Evolutionary conservation across 176 grass and related monocot species (phyloP).

Genomic region (Thalia dealbata): DNA sequence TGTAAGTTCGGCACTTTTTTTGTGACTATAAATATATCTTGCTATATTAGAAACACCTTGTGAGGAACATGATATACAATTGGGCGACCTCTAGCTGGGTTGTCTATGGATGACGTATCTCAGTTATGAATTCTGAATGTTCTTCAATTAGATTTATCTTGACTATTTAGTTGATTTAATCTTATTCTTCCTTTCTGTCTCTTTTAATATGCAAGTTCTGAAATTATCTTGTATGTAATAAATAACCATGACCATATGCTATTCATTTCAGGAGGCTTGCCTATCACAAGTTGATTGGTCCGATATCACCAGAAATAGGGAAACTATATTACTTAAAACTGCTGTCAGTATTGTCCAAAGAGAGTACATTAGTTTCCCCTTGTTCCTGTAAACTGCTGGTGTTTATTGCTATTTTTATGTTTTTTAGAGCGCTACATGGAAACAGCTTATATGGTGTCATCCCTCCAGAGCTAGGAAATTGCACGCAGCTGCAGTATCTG

Average conservation of each 20-base stretch:
- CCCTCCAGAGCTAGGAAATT: conserved; percentile 86
- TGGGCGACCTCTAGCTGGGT: background rate
- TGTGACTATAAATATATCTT: too few relatives aligned
- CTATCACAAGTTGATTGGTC: conserved; percentile 73
- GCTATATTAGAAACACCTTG: background rate
- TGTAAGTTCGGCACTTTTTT: too few relatives aligned
- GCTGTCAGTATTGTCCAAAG: conserved; percentile 48
- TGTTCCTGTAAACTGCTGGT: background rate
- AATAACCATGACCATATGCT: background rate
- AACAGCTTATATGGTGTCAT: conserved; percentile 94
- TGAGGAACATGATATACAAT: background rate
- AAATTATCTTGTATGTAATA: background rate
- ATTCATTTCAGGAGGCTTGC: conserved; percentile 55
- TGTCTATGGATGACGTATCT: background rate
- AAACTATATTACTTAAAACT: conserved; percentile 60
- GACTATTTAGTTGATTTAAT: background rate
- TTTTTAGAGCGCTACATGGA: conserved; percentile 64
- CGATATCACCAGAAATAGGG: conserved; percentile 94
- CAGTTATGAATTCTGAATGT: background rate
- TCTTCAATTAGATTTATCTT: background rate
- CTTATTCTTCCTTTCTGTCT: background rate
- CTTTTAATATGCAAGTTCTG: background rate
- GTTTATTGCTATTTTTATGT: background rate
- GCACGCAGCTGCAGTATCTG: conserved; percentile 70
- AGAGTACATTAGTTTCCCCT: conserved; percentile 9